Conservation (phyloP, 257 asterid genomes). For the Salvia miltiorrhiza region DNA sequence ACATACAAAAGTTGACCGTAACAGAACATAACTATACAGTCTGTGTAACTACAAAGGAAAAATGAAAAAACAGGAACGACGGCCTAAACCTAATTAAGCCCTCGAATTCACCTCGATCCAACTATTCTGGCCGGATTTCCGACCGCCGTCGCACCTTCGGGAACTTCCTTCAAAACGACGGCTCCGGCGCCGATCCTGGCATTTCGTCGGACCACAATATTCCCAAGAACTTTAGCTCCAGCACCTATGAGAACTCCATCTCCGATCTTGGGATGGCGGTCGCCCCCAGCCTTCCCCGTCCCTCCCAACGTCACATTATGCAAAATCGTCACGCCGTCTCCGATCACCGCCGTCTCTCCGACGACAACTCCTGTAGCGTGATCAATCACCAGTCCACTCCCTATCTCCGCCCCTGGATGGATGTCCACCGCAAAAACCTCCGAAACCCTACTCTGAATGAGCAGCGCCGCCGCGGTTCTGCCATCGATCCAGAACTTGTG, state of each 20-base stretch:
- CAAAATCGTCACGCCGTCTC: slow-evolving; percentile 64
- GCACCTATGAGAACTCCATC: slow-evolving; percentile 79
- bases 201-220: slow-evolving; percentile 48
- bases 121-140: slow-evolving; percentile 75
- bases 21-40: background rate
- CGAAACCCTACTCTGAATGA: slow-evolving; percentile 45
- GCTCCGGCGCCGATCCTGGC: slow-evolving; percentile 81
- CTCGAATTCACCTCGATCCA: slow-evolving; percentile 18
- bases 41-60: too few species aligned
- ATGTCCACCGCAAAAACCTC: slow-evolving; percentile 54
- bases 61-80: too few species aligned
- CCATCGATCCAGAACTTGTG: slow-evolving; percentile 34
- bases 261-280: slow-evolving; percentile 81
- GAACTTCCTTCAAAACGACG: slow-evolving; percentile 60
- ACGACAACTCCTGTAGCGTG: slow-evolving; percentile 82
- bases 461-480: slow-evolving; percentile 32
- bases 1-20: background rate
- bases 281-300: slow-evolving; percentile 72
- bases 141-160: slow-evolving; percentile 58
- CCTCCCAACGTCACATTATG: slow-evolving; percentile 88
- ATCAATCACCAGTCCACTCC: slow-evolving; percentile 43
- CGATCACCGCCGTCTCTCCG: slow-evolving; percentile 85
- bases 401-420: slow-evolving; percentile 50
- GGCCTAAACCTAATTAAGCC: background rate
- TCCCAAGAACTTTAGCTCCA: slow-evolving; percentile 66